Evolutionary conservation across 208 protist species (phyloP), one percentile per base, ranked within the genome.

Genomic region (Leishmania guyanensis): DNA sequence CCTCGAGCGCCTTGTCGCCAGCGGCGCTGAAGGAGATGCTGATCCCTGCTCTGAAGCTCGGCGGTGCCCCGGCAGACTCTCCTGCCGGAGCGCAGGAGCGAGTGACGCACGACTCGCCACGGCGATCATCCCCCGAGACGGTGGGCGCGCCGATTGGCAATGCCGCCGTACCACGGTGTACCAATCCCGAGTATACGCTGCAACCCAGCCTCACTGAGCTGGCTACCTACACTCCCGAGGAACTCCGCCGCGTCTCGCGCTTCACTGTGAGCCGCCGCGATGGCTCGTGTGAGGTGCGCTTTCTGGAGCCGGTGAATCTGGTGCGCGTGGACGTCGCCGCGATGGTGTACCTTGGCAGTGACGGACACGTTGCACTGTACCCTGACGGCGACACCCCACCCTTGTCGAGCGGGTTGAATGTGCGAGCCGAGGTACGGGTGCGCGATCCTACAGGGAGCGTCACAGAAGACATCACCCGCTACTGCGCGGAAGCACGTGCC

Each of bases 281-380:
- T 83, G 92, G 89, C 50, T 88, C 90, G 65, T 91, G 83, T 64
- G 87, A 86, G 33, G 77, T 98, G 5, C 76, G 78, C 36, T 98
- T 98, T 81, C 81, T 94, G 51, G 90, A 92, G 26, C 92, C 93
- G 36, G 95, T 98, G n/a, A 96, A 96, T 74, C 77, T 98, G 48
- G 86, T 95, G 72, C 84, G 90, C 39, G 86, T 88, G 26, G 92
- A 97, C 43, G 80, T 98, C 39, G 85, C 84, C 20, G 90, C 92
- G 9, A 86, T 85, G 46, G 33, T 98, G 50, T 69, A 75, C 14
- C 87, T 98, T 68, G 73, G 80, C 68, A 70, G n/a, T 22, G 88
- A 90, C 71, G 94, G 94, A n/a, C 78, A 89, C 16, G 95, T 95
- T 8, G 66, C 70, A 16, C 84, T 98, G 71, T 95, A 94, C 84